A percentile compares a stretch with the other conserved stretches of the same genome.
Conservation (phyloP, 2,329 filamentous ascomycete species). For the Penicillium sp. region DNA sequence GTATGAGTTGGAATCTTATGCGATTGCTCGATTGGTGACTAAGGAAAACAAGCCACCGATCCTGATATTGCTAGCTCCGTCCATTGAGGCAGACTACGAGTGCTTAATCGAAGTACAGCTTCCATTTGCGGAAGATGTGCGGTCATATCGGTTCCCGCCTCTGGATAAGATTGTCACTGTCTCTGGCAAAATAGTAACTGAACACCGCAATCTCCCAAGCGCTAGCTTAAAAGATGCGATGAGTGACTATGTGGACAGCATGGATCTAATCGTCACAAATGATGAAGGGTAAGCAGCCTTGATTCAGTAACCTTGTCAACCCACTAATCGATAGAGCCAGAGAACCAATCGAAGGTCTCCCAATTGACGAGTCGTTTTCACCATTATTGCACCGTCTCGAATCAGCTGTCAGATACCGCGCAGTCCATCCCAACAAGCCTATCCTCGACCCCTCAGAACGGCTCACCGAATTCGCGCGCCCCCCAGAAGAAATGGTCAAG, state of each 20-base stretch:
- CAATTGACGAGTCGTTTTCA: slow-evolving; percentile 78
- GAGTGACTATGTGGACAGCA: slow-evolving; percentile 86
- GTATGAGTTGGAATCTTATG: slow-evolving; percentile 79
- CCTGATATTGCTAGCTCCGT: slow-evolving; percentile 75
- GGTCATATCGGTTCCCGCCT: slow-evolving; percentile 87
- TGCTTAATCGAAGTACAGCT: slow-evolving; percentile 86
- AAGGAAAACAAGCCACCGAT: slow-evolving; percentile 80
- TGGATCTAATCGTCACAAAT: slow-evolving; percentile 77
- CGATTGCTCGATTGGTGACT: slow-evolving; percentile 77
- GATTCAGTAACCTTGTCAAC: neutral
- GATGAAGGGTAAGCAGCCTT: slow-evolving; percentile 64
- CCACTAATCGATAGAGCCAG: slow-evolving; percentile 31
- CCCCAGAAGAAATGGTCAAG: slow-evolving; percentile 65
- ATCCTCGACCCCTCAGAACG: slow-evolving; percentile 62
- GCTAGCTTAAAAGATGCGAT: slow-evolving; percentile 75
- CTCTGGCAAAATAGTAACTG: slow-evolving; percentile 74
- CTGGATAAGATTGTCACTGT: slow-evolving; percentile 83
- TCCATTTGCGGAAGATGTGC: slow-evolving; percentile 89
- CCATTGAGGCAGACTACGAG: slow-evolving; percentile 75
- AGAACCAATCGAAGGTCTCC: slow-evolving; percentile 65
- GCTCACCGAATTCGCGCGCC: slow-evolving; percentile 70
- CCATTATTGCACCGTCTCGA: slow-evolving; percentile 86
- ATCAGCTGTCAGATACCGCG: slow-evolving; percentile 78
- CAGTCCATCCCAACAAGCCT: slow-evolving; percentile 67
- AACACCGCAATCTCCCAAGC: slow-evolving; percentile 80